Evolutionary conservation across 78 protist genomes (phyloP).

Genomic region (Chrysochromulina tobinii): DNA sequence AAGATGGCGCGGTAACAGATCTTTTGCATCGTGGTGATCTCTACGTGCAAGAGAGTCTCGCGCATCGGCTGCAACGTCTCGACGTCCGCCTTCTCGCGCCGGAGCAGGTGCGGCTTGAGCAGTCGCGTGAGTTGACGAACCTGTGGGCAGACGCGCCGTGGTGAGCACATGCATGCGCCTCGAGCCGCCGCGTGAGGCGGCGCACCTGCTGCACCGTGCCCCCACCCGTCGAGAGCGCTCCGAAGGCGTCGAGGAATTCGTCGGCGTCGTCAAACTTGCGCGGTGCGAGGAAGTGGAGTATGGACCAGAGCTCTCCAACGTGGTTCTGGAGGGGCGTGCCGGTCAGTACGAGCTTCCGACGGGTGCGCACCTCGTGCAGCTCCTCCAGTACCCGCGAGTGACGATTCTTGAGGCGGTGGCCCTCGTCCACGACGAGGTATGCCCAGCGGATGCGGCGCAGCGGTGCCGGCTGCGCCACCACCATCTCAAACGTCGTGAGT

Average conservation of each 20-base stretch:
- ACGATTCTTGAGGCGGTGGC: conserved; percentile 82
- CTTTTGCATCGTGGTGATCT: conserved; percentile 86
- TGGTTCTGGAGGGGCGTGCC: conserved; percentile 50
- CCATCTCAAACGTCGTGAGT: conserved; percentile 83
- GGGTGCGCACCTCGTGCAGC: conserved; percentile 38
- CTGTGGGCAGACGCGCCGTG: too few species aligned
- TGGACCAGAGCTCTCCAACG: conserved; percentile 78
- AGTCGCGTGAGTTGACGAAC: neutral
- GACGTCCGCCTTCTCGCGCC: conserved; percentile 91
- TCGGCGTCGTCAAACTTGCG: conserved; percentile 46
- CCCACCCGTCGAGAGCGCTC: neutral
- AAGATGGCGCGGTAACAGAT: conserved; percentile 89
- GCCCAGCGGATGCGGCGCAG: conserved; percentile 59
- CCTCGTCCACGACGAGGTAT: conserved; percentile 82
- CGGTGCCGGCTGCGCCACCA: conserved; percentile 49
- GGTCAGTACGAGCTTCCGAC: neutral
- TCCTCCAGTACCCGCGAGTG: neutral
- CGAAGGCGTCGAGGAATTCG: neutral
- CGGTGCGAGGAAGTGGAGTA: conserved; percentile 83
- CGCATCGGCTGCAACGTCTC: conserved; percentile 91
- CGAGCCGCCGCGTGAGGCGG: too few species aligned
- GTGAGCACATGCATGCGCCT: neutral
- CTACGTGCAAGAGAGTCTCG: conserved; percentile 87
- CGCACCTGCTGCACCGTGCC: conserved; percentile 55
- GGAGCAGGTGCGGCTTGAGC: conserved; percentile 81